Base-by-base conservation (phyloP, 176 grass and related monocot species). In the Phragmites australis region DNA sequence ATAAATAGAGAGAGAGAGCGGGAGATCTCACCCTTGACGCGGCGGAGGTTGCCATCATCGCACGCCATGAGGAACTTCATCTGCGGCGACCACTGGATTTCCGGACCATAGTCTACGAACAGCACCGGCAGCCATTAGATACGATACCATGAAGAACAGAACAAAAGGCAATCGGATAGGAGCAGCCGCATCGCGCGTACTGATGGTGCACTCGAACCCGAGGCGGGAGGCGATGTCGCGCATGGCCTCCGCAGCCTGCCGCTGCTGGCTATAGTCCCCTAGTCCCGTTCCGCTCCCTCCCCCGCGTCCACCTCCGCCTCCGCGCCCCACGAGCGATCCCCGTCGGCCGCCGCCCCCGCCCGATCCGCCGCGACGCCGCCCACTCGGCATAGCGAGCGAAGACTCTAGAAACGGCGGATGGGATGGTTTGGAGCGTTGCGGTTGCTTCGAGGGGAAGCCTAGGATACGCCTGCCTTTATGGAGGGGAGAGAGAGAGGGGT, bases 1-100 rank as follows among this genome's bases (percentile, higher is more conserved):
- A 27, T 14, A 17, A 10, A 69, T 1, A 29, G 32, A 45, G 12
- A 42, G 23, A 57, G 25, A 56, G 34, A 45, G 23, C 14, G 54
- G 17, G 23, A 76, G 23, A 63, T 62, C 67, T 34, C 58, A 85
- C 75, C 75, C 57, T 19, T 79, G 47, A 55, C 25, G 75, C 75
- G 46, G 45, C 47, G 65, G 57, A 85, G 10, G 57, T 73, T 69
- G 34, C 67, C 67, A 0, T 72, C 37, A 1, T 48, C 16, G n/a
- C 83, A 79, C 18, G 83, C 75, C 32, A 23, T 1, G 55, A 73
- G 7, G 67, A 85, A 85, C 46, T 63, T 8, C 18, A 31, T 29
- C 53, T 85, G 23, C 67, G 66, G 66, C 37, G 83, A 1, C 3
- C 7, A 1, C 2, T 37, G 19, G 55, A 71, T 2, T 13, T 2